phyloP scores from a whole-genome alignment of 2,329 filamentous ascomycete species.

The Paradendryphiella salina region DNA sequence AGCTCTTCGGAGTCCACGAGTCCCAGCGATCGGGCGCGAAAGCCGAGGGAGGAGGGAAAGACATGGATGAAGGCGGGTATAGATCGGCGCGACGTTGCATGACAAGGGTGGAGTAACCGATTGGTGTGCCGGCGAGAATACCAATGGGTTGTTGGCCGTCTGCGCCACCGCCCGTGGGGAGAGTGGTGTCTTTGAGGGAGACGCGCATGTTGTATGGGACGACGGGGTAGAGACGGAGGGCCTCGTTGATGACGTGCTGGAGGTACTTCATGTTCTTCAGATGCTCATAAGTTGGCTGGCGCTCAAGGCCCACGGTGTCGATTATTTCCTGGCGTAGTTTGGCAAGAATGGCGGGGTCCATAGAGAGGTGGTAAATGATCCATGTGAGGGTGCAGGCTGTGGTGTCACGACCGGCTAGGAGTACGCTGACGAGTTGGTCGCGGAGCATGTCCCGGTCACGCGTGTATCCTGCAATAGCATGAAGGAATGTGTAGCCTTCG shows the following conservation, averaged over 20 bases:
- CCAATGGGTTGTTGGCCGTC: conserved; percentile 52
- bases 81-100: conserved; percentile 56
- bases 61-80: conserved; percentile 48
- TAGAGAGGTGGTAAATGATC: conserved; percentile 78
- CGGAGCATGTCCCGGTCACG: conserved; percentile 69
- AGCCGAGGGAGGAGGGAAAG: conserved; percentile 47
- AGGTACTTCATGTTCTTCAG: conserved; percentile 85
- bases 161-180: conserved; percentile 54
- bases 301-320: conserved; percentile 63
- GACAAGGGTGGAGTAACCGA: conserved; percentile 53
- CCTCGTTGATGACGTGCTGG: conserved; percentile 43
- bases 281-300: conserved; percentile 70
- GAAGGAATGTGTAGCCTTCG: conserved; percentile 78
- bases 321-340: conserved; percentile 76
- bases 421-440: conserved; percentile 73
- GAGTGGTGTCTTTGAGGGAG: conserved; percentile 53
- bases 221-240: conserved; percentile 53
- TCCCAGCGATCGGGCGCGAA: conserved; percentile 57
- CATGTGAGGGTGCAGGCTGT: conserved; percentile 82
- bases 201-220: conserved; percentile 57
- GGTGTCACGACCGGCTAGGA: conserved; percentile 85
- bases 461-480: conserved; percentile 81
- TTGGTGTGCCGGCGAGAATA: conserved; percentile 49
- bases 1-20: conserved; percentile 54
- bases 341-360: conserved; percentile 66